Conservation (phyloP, 345 rosid species). For the Salix koriyanagi region DNA sequence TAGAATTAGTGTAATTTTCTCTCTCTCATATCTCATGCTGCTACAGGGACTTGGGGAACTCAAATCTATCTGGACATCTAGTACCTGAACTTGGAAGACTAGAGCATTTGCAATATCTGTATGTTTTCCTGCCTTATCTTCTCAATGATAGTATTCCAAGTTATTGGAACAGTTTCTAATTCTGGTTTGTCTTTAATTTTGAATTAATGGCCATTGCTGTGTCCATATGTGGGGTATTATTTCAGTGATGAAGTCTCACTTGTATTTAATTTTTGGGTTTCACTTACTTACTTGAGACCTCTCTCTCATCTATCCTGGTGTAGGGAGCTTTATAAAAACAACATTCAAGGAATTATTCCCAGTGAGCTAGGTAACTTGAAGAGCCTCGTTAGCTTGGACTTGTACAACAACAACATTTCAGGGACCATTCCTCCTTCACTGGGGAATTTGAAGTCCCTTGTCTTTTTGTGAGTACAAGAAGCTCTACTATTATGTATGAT, state of each 20-base stretch:
- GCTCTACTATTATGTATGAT: background rate
- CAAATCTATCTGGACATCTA: constrained; percentile 82
- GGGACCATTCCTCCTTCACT: constrained; percentile 73
- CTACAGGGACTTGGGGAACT: constrained; percentile 90
- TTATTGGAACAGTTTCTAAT: background rate
- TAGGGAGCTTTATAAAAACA: constrained; percentile 94
- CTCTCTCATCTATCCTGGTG: constrained; percentile 12
- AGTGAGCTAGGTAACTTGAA: constrained; percentile 76
- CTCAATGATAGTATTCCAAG: background rate
- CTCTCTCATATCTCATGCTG: background rate
- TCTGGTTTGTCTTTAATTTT: background rate
- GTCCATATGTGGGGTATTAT: background rate
- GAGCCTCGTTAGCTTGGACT: constrained; percentile 92
- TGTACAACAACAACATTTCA: constrained; percentile 84
- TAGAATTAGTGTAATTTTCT: background rate
- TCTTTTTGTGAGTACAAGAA: constrained; percentile 66
- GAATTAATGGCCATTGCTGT: background rate
- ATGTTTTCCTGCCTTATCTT: constrained; percentile 17
- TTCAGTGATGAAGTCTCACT: background rate
- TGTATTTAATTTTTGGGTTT: background rate
- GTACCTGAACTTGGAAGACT: constrained; percentile 85
- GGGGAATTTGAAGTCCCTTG: constrained; percentile 82
- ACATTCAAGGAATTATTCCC: constrained; percentile 77
- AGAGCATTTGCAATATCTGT: constrained; percentile 89
- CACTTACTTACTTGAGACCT: background rate